Evolutionary conservation across 352 stramenopile genomes (phyloP), one percentile per base, ranked within the genome.

Genomic region (Globisporangium paroecandrum): DNA sequence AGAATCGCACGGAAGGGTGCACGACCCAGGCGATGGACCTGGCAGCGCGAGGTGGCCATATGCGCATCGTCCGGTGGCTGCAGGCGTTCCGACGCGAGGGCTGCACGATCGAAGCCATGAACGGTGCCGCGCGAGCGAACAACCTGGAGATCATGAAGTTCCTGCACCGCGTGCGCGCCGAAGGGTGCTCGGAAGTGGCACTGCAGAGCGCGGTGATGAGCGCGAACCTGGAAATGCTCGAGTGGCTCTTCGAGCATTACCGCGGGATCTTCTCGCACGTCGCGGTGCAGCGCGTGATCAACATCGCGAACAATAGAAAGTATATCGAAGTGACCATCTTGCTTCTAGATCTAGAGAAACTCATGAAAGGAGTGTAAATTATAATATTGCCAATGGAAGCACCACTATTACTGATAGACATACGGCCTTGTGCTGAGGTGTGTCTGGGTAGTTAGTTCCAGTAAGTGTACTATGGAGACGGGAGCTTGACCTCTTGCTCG

Each of bases 21-120:
- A 77, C 75, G 22, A 63, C 64, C 2, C 38, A 66, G 27, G 75
- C 75, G 3, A 76, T 81, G 72, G 68, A 81, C 57, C 27, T 61
- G 12, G 75, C 75, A 2, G 64, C 72, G 7, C 54, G 64, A 13
- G 64, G 56, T 18, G 64, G 68, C 25, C 66, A 81, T 60, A 27
- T 79, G 25, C 58, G 69, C 25, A 49, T 79, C 20, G 64, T 81
- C 24, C 65, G 71, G 32, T 81, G 69, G 51, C 46, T 81, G 10
- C 69, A 81, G 22, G 51, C 56, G 6, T 55, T 77, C 58, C 74
- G 72, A 6, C 22, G 20, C 22, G 58, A 71, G 24, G 66, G 75
- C 29, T 73, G 64, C 46, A 77, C 75, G 5, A 62, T 59, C 36
- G 62, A 70, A 38, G 68, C 73, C 0, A 57, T 74, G 38, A 58